Percentiles rank a stretch among this genome's conserved stretches.
These are phyloP conservation scores for Cynara cardunculus DNA, from an alignment of 129 eudicot species.

Conservation along the genomic window DNA sequence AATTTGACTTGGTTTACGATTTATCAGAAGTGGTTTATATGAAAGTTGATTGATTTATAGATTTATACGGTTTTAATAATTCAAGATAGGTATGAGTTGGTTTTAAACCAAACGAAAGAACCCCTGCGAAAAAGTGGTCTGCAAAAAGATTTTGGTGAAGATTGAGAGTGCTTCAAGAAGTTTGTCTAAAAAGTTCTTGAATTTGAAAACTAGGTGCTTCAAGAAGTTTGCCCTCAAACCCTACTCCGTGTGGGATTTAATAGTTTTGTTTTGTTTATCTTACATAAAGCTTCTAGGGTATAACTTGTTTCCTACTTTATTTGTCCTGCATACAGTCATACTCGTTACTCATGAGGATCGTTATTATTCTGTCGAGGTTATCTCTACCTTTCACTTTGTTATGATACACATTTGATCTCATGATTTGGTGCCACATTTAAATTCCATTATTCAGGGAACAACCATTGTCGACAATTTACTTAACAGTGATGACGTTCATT, in stretches of 20 bases:
- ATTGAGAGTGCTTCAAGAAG: too few relatives aligned
- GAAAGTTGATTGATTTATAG: not conserved
- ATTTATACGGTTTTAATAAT: not conserved
- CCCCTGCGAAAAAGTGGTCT: too few relatives aligned
- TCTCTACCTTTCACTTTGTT: not conserved
- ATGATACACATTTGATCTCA: not conserved
- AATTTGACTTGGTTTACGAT: not conserved
- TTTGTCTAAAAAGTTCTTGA: too few relatives aligned
- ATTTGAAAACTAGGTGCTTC: too few relatives aligned
- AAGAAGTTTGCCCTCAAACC: not conserved
- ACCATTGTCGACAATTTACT: constrained; percentile 86
- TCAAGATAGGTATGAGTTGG: not conserved
- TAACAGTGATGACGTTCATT: constrained; percentile 92
- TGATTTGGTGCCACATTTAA: not conserved
- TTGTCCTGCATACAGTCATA: too few relatives aligned
- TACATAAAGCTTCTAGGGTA: not conserved
- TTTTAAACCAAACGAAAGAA: not conserved
- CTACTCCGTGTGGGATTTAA: not conserved
- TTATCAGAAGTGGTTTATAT: not conserved
- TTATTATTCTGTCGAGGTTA: not conserved
- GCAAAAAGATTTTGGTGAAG: too few relatives aligned
- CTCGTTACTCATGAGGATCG: not conserved
- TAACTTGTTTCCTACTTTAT: not conserved
- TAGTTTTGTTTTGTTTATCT: not conserved
- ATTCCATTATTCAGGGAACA: constrained; percentile 63